These are phyloP conservation scores for Strobilomyces echinocephalus DNA, from an alignment of 768 basidiomycete species.

Conservation along the genomic window DNA sequence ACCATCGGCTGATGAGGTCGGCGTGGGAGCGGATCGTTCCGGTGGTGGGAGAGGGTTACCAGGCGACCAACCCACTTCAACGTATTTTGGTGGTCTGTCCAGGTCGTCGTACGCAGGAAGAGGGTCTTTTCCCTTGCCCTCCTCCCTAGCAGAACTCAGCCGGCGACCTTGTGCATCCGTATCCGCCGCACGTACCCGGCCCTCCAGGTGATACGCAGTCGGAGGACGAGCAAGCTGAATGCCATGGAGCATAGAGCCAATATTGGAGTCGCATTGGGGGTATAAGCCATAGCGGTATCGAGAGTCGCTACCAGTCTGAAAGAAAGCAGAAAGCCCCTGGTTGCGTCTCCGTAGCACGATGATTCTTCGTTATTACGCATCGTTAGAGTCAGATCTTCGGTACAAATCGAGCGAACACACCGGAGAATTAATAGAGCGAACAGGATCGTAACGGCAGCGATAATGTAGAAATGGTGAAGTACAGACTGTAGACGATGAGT, in stretches of 20 bases:
- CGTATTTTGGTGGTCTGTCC: conserved; percentile 47
- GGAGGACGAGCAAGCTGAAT: conserved; percentile 19
- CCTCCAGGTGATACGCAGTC: conserved; percentile 18
- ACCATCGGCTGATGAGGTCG: not conserved
- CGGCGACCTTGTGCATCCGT: conserved; percentile 40
- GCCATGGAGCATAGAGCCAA: conserved; percentile 12
- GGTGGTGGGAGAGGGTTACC: not conserved
- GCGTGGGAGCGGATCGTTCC: not conserved
- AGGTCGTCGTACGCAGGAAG: conserved; percentile 44
- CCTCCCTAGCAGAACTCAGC: conserved; percentile 28
- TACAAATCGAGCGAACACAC: conserved; percentile 3
- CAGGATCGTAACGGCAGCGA: conserved; percentile 11
- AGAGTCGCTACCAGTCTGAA: not conserved
- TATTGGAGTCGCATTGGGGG: not conserved
- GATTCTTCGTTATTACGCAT: conserved; percentile 7
- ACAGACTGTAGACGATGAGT: conserved; percentile 12
- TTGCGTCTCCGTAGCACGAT: conserved; percentile 23
- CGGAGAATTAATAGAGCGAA: conserved; percentile 19
- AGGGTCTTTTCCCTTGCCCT: conserved; percentile 38
- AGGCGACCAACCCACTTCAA: conserved; percentile 19
- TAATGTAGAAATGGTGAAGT: conserved; percentile 23
- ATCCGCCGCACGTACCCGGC: conserved; percentile 33
- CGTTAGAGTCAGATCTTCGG: conserved; percentile 2
- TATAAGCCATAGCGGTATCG: conserved; percentile 1
- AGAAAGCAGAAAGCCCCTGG: conserved; percentile 18